Evolutionary conservation across 371 early-diverging fungal species (phyloP), one percentile per base, ranked within the genome.

Genomic region (Mortierella sp.): DNA sequence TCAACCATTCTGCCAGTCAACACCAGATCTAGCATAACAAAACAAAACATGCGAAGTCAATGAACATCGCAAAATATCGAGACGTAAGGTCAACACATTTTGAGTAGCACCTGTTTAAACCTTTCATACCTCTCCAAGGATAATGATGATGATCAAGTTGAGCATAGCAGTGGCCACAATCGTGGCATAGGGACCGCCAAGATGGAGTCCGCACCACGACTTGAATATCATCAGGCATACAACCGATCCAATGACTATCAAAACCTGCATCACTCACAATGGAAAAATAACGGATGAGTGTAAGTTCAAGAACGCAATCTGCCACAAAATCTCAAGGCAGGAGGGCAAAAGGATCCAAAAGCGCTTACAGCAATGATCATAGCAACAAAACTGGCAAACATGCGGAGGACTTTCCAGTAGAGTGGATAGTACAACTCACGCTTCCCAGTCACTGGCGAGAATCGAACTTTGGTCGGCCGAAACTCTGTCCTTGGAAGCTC

Each of bases 401-500:
- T 47, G 1, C 74, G 65, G 0, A 81, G 47, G 16, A 55, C 61
- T 34, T 80, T 74, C 78, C 77, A 67, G 13, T 74, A 77, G 29
- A 64, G 24, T 29, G 90, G 88, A 66, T 85, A 86, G 50, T 87
- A 84, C 24, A 86, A 65, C 68, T 91, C 90, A 43, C 70, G 64
- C 39, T 86, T 88, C 26, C 88, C 88, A 0, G 91, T 91, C 4
- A 91, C 79, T 3, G 87, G 80, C n/a, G 88, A 88, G 29, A 70
- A 47, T 0, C 88, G 77, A 9, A 76, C 58, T 9, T 66, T 64
- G 26, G 79, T 85, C n/a, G 82, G 73, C 19, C 76, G 75, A 87
- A 90, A 92, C 68, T 92, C 86, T 0, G 92, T 89, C 39, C 92
- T 68, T 11, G 80, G 79, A 9, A 71, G 66, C 74, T 91, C 91